These are phyloP conservation scores for Andrographis paniculata DNA, from an alignment of 305 asterid genomes.

Conservation along the genomic window DNA sequence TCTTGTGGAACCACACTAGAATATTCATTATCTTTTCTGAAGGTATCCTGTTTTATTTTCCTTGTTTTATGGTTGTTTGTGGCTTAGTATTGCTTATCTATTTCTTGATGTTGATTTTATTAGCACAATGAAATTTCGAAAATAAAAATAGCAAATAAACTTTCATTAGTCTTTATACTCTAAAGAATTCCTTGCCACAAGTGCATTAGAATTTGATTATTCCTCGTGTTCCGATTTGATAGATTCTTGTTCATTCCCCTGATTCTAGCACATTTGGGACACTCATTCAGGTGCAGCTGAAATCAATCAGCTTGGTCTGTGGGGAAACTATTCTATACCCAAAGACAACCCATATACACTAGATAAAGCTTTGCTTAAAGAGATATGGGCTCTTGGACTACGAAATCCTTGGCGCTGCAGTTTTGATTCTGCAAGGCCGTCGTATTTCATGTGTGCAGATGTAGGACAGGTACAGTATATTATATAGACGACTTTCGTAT, in stretches of 20 bases:
- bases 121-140: neutral
- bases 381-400: constrained; percentile 82
- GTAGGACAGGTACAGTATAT: constrained; percentile 56
- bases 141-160: too few relatives aligned
- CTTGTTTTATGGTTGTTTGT: neutral
- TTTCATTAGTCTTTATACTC: neutral
- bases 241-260: neutral
- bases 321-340: constrained; percentile 94
- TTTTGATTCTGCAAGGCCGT: constrained; percentile 78
- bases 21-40: too few relatives aligned
- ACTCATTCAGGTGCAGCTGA: constrained; percentile 44
- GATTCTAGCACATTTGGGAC: neutral
- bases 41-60: too few relatives aligned
- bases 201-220: neutral
- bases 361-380: constrained; percentile 56
- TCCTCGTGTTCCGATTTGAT: neutral
- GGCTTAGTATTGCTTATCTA: neutral
- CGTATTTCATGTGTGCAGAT: constrained; percentile 76
- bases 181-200: neutral
- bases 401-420: constrained; percentile 99
- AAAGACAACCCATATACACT: constrained; percentile 58
- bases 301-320: constrained; percentile 37
- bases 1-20: too few relatives aligned
- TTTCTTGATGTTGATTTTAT: neutral
- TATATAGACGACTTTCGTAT: constrained; percentile 1